phyloP scores from a whole-genome alignment of 495 filamentous ascomycete genomes.

The Podospora tetraspora region DNA sequence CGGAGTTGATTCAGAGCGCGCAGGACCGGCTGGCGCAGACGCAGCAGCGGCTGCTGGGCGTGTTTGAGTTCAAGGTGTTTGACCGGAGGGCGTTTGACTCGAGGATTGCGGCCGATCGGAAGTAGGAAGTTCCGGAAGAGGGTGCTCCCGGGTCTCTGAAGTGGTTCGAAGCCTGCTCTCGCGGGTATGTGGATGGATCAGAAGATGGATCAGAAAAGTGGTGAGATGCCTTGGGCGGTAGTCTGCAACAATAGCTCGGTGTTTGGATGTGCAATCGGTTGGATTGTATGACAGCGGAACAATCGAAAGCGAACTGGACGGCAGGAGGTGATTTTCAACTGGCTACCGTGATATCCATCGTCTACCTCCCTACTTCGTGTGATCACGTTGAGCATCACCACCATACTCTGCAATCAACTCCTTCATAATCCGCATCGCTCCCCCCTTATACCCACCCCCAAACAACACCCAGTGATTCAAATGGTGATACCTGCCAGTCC shows the following conservation, averaged over 20 bases:
- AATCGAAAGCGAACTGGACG: too few species aligned
- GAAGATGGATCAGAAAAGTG: too few species aligned
- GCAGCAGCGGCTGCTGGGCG: conserved; percentile 30
- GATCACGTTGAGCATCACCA: not conserved
- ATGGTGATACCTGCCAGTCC: conserved; percentile 67
- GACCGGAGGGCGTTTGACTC: conserved; percentile 43
- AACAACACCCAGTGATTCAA: conserved; percentile 86
- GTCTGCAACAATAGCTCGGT: too few species aligned
- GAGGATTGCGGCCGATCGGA: conserved; percentile 4
- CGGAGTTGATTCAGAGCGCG: conserved; percentile 39
- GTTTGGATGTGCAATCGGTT: too few species aligned
- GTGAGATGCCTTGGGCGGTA: too few species aligned
- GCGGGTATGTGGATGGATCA: too few species aligned
- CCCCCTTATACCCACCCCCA: conserved; percentile 65
- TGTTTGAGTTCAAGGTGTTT: conserved; percentile 41
- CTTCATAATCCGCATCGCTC: conserved; percentile 71
- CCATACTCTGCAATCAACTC: conserved; percentile 63
- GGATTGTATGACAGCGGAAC: too few species aligned
- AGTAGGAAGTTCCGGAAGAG: not conserved
- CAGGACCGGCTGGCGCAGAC: conserved; percentile 31
- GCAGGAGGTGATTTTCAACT: too few species aligned
- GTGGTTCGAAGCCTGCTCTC: too few species aligned
- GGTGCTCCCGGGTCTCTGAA: too few species aligned
- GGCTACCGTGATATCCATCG: too few species aligned
- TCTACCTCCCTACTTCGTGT: too few species aligned